Conservation (phyloP, 1,284 basidiomycete genomes). For the Ganoderma leucocontextum region DNA sequence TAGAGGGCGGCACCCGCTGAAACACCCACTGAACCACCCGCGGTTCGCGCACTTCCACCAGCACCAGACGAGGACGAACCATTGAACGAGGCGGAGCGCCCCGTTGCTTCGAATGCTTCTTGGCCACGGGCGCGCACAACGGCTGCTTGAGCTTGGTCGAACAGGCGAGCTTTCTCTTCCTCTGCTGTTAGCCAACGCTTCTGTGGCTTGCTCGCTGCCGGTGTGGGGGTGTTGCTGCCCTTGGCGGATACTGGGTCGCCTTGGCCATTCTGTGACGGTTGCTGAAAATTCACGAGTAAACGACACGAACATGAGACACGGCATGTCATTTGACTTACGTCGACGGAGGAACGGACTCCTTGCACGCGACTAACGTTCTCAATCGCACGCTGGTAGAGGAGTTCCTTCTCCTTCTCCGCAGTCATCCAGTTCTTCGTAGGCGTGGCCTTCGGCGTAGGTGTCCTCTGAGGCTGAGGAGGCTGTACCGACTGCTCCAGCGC, state of each 20-base stretch:
- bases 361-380: conserved; percentile 67
- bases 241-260: conserved; percentile 16
- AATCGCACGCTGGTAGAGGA: conserved; percentile 72
- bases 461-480: neutral
- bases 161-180: conserved; percentile 76
- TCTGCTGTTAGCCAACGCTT: conserved; percentile 69
- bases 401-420: conserved; percentile 74
- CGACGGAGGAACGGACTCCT: conserved; percentile 38
- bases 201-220: conserved; percentile 23
- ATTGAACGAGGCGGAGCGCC: neutral
- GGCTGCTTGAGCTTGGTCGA: conserved; percentile 69
- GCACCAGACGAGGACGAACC: conserved; percentile 13
- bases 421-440: conserved; percentile 49
- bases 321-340: conserved; percentile 14
- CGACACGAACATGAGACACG: neutral
- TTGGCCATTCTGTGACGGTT: conserved; percentile 10
- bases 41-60: conserved; percentile 4
- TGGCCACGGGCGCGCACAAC: conserved; percentile 42
- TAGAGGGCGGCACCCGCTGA: conserved; percentile 57
- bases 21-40: conserved; percentile 28
- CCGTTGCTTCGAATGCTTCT: conserved; percentile 16
- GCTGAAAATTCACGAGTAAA: neutral
- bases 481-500: conserved; percentile 8
- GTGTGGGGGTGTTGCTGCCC: conserved; percentile 13
- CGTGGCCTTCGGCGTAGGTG: conserved; percentile 10